These are phyloP conservation scores for Peniophora sp. DNA, from an alignment of 1,284 basidiomycete species.

Conservation along the genomic window DNA sequence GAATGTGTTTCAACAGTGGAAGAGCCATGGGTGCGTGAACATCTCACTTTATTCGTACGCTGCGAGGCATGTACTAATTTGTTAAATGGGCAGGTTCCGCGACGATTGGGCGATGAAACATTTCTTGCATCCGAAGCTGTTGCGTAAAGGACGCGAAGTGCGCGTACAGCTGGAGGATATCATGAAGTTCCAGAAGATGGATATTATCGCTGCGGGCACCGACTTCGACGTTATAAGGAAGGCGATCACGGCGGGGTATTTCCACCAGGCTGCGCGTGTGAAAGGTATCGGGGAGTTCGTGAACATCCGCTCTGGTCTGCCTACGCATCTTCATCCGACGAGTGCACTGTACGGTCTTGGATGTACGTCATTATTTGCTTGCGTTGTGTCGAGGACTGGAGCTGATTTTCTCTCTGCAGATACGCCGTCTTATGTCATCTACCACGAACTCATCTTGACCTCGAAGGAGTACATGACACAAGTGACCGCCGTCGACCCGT, in stretches of 20 bases:
- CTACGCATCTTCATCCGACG: slow-evolving; percentile 92
- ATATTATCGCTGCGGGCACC: slow-evolving; percentile 82
- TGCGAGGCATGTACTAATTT: slow-evolving; percentile 7
- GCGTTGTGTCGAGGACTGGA: slow-evolving; percentile 6
- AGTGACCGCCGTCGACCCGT: slow-evolving; percentile 91
- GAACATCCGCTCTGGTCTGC: slow-evolving; percentile 91
- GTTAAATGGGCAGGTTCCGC: slow-evolving; percentile 47
- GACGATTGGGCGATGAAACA: slow-evolving; percentile 95
- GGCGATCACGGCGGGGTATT: slow-evolving; percentile 97
- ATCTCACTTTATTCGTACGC: background rate
- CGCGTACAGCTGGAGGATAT: slow-evolving; percentile 95
- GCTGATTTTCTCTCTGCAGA: slow-evolving; percentile 37
- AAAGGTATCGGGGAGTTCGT: slow-evolving; percentile 99
- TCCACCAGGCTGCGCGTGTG: slow-evolving; percentile 96
- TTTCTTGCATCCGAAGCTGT: slow-evolving; percentile 93
- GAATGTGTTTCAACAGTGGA: slow-evolving; percentile 98
- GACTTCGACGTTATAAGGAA: slow-evolving; percentile 97
- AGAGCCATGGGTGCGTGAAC: slow-evolving; percentile 80
- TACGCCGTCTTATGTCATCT: slow-evolving; percentile 94
- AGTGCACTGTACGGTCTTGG: slow-evolving; percentile 95
- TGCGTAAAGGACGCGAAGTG: slow-evolving; percentile 96
- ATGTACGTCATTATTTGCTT: slow-evolving; percentile 53
- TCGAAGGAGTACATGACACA: slow-evolving; percentile 97
- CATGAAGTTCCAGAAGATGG: slow-evolving; percentile 97
- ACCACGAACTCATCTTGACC: slow-evolving; percentile 92